phyloP scores from a whole-genome alignment of 345 rosid genomes.

The Syzygium jambos region DNA sequence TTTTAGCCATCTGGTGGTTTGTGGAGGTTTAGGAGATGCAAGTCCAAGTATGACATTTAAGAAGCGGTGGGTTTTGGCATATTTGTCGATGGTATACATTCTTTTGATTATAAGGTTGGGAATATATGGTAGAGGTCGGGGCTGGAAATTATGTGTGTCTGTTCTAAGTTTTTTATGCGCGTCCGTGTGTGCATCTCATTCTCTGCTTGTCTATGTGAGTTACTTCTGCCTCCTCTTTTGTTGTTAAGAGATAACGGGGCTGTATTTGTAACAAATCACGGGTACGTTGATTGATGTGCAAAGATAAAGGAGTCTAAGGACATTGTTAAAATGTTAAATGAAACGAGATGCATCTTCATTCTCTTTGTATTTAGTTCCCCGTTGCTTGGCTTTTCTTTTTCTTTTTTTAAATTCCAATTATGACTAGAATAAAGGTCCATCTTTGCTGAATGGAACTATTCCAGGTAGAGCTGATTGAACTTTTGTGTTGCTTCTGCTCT shows the following conservation, averaged over 20 bases:
- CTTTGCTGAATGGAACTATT: neutral
- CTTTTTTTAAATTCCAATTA: neutral
- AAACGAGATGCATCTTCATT: neutral
- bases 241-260: neutral
- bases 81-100: neutral
- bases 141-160: neutral
- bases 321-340: neutral
- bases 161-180: neutral
- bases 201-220: neutral
- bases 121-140: neutral
- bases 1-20: neutral
- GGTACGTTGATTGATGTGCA: neutral
- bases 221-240: neutral
- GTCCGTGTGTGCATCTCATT: neutral
- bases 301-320: neutral
- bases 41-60: neutral
- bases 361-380: neutral
- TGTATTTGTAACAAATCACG: neutral
- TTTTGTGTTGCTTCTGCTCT: neutral
- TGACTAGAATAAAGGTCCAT: neutral
- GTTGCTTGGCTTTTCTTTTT: neutral
- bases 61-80: neutral
- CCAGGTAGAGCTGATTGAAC: neutral
- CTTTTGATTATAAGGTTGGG: neutral
- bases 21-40: neutral